A percentile compares a stretch with the other conserved stretches of the same genome.
phyloP scores from a whole-genome alignment of 2,329 filamentous ascomycete genomes.

The Tolypocladium album region DNA sequence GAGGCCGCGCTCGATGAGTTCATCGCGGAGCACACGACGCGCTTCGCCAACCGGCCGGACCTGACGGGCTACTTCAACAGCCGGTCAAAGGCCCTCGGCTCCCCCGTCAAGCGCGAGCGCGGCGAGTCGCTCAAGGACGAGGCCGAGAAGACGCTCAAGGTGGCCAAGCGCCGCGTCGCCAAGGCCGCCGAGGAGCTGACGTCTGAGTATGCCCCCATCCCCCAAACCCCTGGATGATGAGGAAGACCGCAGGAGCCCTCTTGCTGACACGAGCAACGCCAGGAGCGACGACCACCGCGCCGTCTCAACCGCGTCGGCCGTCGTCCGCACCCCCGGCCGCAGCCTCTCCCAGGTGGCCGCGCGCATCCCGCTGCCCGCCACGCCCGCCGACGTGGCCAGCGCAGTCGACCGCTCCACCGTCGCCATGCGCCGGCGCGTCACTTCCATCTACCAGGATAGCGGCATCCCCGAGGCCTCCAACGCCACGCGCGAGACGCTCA shows the following conservation, averaged over 20 bases:
- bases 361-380: conserved; percentile 66
- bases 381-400: conserved; percentile 66
- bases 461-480: conserved; percentile 57
- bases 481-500: conserved; percentile 57
- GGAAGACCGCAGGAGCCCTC: too few relatives aligned
- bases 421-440: conserved; percentile 55
- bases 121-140: conserved; percentile 27
- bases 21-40: conserved; percentile 57
- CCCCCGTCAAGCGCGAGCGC: conserved; percentile 48
- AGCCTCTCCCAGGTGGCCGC: conserved; percentile 40
- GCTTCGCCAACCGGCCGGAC: conserved; percentile 49
- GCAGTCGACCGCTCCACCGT: conserved; percentile 63
- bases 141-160: conserved; percentile 28
- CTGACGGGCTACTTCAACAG: conserved; percentile 69
- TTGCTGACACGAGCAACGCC: conserved; percentile 1
- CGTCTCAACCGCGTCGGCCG: conserved; percentile 30
- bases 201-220: conserved; percentile 24
- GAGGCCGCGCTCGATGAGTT: conserved; percentile 64
- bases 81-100: conserved; percentile 47
- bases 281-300: conserved; percentile 20
- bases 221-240: too few relatives aligned
- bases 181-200: conserved; percentile 34
- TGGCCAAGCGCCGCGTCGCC: conserved; percentile 32
- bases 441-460: conserved; percentile 52
- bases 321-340: conserved; percentile 39